A percentile compares a stretch with the other conserved stretches of the same genome.
phyloP scores from a whole-genome alignment of 2,329 filamentous ascomycete genomes.

The Coniosporium tulheliwenetii region DNA sequence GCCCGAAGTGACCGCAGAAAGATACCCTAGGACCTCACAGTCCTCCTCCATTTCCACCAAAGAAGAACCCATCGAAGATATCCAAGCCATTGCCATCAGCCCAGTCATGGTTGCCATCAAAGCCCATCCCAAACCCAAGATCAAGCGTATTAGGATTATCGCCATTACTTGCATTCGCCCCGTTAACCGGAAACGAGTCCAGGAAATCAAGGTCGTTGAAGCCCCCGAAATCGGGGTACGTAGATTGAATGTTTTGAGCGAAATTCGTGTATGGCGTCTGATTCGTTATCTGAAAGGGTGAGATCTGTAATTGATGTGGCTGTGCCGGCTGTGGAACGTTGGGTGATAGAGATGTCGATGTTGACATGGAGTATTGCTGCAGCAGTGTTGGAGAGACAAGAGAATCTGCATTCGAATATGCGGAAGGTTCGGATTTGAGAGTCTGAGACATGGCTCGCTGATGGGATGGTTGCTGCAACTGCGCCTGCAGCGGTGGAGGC shows the following conservation, averaged over 20 bases:
- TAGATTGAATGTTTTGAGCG: background rate
- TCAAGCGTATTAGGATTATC: slow-evolving; percentile 26
- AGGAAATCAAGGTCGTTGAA: slow-evolving; percentile 39
- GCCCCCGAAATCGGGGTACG: slow-evolving; percentile 1
- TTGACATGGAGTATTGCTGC: too few relatives aligned
- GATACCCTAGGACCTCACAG: background rate
- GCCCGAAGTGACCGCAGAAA: background rate
- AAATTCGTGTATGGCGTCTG: background rate
- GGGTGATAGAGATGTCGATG: too few relatives aligned
- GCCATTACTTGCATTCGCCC: slow-evolving; percentile 20
- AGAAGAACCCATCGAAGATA: slow-evolving; percentile 57
- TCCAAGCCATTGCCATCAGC: slow-evolving; percentile 25
- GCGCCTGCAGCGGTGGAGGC: slow-evolving; percentile 9
- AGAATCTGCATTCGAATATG: too few relatives aligned
- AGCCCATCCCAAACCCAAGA: slow-evolving; percentile 37
- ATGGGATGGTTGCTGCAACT: slow-evolving; percentile 12
- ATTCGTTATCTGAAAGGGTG: too few relatives aligned
- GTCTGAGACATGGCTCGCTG: slow-evolving; percentile 1
- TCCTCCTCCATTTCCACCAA: slow-evolving; percentile 27
- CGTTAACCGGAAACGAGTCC: slow-evolving; percentile 28
- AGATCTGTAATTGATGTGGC: too few relatives aligned
- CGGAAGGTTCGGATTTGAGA: too few relatives aligned
- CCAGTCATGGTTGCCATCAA: slow-evolving; percentile 41
- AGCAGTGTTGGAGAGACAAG: too few relatives aligned
- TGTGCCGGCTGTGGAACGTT: too few relatives aligned